Conservation (phyloP, 75 land plant genomes). For the Gnetum montanum region DNA sequence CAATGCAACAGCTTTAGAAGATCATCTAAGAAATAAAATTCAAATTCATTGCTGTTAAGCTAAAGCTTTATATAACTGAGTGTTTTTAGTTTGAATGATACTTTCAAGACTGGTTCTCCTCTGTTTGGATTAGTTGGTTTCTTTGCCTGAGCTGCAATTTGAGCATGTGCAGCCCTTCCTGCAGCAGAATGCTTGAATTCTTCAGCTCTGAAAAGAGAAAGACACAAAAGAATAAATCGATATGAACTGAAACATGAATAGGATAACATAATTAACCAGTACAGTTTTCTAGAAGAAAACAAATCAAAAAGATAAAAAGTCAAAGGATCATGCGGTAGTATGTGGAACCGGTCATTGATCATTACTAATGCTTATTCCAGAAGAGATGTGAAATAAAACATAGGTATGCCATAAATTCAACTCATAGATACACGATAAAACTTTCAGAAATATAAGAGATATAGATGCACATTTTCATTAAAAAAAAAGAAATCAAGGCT, state of each 20-base stretch:
- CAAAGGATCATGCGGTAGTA: background rate
- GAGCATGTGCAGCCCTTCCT: constrained; percentile 69
- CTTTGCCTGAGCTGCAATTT: constrained; percentile 36
- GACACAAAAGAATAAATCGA: background rate
- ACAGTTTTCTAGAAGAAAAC: background rate
- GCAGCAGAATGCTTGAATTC: constrained; percentile 62
- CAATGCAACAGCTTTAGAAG: too few relatives aligned
- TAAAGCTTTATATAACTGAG: background rate
- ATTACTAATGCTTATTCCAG: background rate
- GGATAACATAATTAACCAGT: background rate
- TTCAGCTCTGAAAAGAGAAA: constrained; percentile 40
- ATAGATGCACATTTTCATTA: too few relatives aligned
- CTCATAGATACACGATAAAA: too few relatives aligned
- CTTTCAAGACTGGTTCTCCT: constrained; percentile 69
- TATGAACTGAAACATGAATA: background rate
- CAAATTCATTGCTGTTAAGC: background rate
- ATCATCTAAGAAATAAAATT: too few relatives aligned
- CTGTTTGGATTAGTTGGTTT: constrained; percentile 21
- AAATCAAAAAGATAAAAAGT: background rate
- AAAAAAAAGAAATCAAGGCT: too few relatives aligned
- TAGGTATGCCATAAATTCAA: too few relatives aligned
- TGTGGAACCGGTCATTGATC: background rate
- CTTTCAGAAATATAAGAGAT: too few relatives aligned
- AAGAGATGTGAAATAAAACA: background rate
- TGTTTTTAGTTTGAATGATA: constrained; percentile 3